Conservation (phyloP, 345 rosid genomes). For the Linum tenue region DNA sequence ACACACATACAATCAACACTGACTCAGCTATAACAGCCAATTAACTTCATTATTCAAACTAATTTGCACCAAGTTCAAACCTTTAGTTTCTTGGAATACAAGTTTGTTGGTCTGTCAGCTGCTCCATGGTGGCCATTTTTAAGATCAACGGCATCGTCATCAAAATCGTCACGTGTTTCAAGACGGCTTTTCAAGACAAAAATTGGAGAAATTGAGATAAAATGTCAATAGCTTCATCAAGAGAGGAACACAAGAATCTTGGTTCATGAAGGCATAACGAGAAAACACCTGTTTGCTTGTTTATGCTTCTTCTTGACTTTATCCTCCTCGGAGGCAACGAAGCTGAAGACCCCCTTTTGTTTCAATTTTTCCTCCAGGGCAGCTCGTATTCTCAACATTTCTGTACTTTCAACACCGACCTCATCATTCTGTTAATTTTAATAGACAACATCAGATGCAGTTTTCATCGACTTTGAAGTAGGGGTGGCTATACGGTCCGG, state of each 20-base stretch:
- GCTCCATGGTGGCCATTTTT: slow-evolving; percentile 22
- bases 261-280: neutral
- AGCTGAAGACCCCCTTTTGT: slow-evolving; percentile 44
- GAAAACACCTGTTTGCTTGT: slow-evolving; percentile 49
- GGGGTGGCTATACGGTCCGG: too few species aligned
- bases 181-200: slow-evolving; percentile 42
- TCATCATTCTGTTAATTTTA: slow-evolving; percentile 41
- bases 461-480: too few species aligned
- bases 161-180: slow-evolving; percentile 74
- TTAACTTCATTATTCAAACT: neutral
- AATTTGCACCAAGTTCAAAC: slow-evolving; percentile 20
- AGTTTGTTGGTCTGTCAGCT: slow-evolving; percentile 19
- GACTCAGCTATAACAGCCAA: neutral
- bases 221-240: slow-evolving; percentile 5
- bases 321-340: slow-evolving; percentile 35
- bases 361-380: slow-evolving; percentile 73
- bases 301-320: slow-evolving; percentile 40
- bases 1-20: neutral
- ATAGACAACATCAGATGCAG: neutral
- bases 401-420: slow-evolving; percentile 60
- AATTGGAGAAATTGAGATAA: slow-evolving; percentile 12
- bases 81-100: slow-evolving; percentile 45
- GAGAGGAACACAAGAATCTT: neutral
- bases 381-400: slow-evolving; percentile 82
- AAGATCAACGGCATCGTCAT: slow-evolving; percentile 48